These are phyloP conservation scores for Aspergillus sp. DNA, from an alignment of 2,329 filamentous ascomycete genomes.

Conservation along the genomic window DNA sequence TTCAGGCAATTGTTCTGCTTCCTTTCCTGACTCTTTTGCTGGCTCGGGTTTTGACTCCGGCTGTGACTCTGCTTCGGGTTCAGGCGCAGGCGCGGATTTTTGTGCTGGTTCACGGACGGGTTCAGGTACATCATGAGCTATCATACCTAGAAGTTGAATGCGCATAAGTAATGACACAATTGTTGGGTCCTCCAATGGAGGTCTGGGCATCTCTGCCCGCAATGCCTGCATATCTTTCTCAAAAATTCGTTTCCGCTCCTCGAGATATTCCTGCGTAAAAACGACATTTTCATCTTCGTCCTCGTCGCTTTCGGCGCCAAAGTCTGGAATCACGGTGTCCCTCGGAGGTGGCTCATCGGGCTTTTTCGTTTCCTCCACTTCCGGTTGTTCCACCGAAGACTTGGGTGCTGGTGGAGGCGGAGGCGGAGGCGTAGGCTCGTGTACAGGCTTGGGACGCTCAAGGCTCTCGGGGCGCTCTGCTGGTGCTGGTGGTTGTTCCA, in stretches of 20 bases:
- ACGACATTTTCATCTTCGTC: conserved; percentile 40
- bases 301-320: conserved; percentile 34
- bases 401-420: not conserved
- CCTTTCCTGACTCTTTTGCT: not conserved
- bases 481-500: conserved; percentile 2
- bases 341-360: conserved; percentile 3
- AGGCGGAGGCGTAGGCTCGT: conserved; percentile 1
- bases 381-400: conserved; percentile 3
- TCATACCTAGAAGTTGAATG: conserved; percentile 40
- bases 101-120: conserved; percentile 5
- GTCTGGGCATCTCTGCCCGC: conserved; percentile 36
- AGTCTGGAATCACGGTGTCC: conserved; percentile 25
- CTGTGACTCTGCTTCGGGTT: conserved; percentile 2
- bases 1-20: not conserved
- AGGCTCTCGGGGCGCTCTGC: conserved; percentile 1
- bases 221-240: conserved; percentile 40
- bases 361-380: conserved; percentile 1
- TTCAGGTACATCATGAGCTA: conserved; percentile 30
- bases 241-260: conserved; percentile 39
- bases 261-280: conserved; percentile 43
- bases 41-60: not conserved
- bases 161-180: conserved; percentile 37
- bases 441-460: not conserved
- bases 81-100: conserved; percentile 1
- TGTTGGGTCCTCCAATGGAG: conserved; percentile 36